Conservation (phyloP, 306 rosid genomes). For the Citrullus colocynthis region DNA sequence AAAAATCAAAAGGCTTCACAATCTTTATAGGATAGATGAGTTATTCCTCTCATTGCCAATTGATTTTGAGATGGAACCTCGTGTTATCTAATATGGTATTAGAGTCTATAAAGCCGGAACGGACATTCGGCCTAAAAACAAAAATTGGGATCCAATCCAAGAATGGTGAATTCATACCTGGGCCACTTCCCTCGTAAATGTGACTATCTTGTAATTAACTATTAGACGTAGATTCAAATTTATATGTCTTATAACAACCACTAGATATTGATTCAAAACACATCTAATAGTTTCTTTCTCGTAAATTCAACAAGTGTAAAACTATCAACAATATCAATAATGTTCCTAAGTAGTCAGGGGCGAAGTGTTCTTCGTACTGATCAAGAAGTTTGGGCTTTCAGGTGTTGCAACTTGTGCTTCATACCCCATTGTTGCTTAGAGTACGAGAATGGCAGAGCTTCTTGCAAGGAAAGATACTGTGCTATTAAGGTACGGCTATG, state of each 20-base stretch:
- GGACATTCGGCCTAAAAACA: too few relatives aligned
- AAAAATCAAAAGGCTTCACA: too few relatives aligned
- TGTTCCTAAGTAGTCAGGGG: too few relatives aligned
- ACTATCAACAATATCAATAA: not conserved
- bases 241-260: not conserved
- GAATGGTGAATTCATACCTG: too few relatives aligned
- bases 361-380: not conserved
- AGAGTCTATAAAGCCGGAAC: too few relatives aligned
- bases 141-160: too few relatives aligned
- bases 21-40: too few relatives aligned
- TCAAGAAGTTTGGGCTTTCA: constrained; percentile 15
- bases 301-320: not conserved
- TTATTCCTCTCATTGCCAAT: too few relatives aligned
- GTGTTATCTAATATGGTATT: too few relatives aligned
- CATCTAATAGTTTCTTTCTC: not conserved
- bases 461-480: not conserved
- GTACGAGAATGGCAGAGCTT: not conserved
- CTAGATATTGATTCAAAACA: not conserved
- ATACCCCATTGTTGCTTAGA: constrained; percentile 60
- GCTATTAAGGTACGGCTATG: not conserved
- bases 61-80: too few relatives aligned
- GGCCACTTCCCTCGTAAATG: too few relatives aligned
- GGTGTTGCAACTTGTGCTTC: constrained; percentile 96
- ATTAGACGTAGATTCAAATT: not conserved
- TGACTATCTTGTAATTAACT: not conserved